Evolutionary conservation across 108 stramenopile genomes (phyloP).

Genomic region (Stephanodiscus triporus): DNA sequence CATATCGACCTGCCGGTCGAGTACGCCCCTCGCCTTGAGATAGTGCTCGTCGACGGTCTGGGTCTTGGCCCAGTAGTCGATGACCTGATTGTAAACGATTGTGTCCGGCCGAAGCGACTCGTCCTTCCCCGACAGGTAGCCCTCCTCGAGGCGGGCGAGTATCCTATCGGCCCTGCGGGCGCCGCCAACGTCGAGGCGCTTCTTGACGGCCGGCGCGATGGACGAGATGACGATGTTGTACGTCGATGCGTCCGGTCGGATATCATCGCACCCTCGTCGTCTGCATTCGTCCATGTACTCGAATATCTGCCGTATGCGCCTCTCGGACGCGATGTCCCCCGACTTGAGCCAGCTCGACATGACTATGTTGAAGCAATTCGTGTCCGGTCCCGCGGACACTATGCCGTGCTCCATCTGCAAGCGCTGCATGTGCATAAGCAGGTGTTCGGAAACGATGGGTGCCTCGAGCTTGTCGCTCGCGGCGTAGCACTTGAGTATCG

Average conservation of each 20-base stretch:
- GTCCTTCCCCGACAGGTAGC: conserved; percentile 44
- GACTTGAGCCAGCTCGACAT: conserved; percentile 65
- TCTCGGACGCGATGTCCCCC: conserved; percentile 32
- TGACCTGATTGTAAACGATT: conserved; percentile 77
- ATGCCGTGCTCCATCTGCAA: conserved; percentile 40
- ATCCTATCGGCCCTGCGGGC: conserved; percentile 67
- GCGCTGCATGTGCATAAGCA: conserved; percentile 70
- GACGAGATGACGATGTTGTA: conserved; percentile 55
- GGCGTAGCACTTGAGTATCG: conserved; percentile 69
- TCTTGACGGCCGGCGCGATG: conserved; percentile 41
- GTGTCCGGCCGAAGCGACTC: conserved; percentile 53
- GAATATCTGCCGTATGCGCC: conserved; percentile 55
- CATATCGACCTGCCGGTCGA: conserved; percentile 71
- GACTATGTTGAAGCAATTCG: conserved; percentile 65
- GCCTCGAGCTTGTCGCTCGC: conserved; percentile 54
- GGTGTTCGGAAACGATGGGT: conserved; percentile 61
- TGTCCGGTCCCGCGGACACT: conserved; percentile 47
- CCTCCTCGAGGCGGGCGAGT: conserved; percentile 51
- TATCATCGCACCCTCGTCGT: conserved; percentile 21
- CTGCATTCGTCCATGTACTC: conserved; percentile 57
- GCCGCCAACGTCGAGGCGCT: conserved; percentile 29
- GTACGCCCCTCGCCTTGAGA: conserved; percentile 61
- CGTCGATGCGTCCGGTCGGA: conserved; percentile 37
- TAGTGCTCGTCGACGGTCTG: conserved; percentile 49
- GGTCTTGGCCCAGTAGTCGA: conserved; percentile 72